Percentiles rank a stretch among this genome's conserved stretches.
These are phyloP conservation scores for Apiospora hydei DNA, from an alignment of 2,329 filamentous ascomycete species.

Conservation along the genomic window DNA sequence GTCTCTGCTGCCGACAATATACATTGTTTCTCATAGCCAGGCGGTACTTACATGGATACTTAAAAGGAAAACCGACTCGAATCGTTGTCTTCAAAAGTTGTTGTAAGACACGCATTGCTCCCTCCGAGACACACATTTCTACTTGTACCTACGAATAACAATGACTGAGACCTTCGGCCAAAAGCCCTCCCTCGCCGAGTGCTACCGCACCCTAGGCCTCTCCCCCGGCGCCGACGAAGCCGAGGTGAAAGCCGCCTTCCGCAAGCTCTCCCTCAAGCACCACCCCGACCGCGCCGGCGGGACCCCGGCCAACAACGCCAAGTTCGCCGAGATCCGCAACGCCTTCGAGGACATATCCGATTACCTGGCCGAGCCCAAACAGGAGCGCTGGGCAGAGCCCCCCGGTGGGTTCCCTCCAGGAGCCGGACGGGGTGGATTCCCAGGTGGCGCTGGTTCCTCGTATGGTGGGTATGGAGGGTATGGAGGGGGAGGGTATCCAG, in stretches of 20 bases:
- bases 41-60: background rate
- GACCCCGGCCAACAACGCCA: slow-evolving; percentile 1
- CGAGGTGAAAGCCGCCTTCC: background rate
- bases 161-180: background rate
- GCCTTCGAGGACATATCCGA: slow-evolving; percentile 5
- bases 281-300: slow-evolving; percentile 1
- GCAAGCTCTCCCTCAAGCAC: slow-evolving; percentile 2
- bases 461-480: background rate
- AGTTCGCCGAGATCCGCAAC: background rate
- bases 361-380: background rate
- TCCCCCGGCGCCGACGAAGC: background rate
- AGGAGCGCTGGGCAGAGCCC: background rate
- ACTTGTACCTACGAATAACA: background rate
- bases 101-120: background rate
- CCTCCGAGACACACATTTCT: background rate
- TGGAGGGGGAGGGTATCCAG: background rate
- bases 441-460: background rate
- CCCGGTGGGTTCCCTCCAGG: background rate
- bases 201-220: background rate
- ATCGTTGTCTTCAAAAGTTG: background rate
- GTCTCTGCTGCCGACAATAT: background rate
- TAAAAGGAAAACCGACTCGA: background rate
- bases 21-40: background rate
- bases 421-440: background rate
- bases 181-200: background rate